Evolutionary conservation across 2,329 filamentous ascomycete genomes (phyloP), one percentile per base, ranked within the genome.

Genomic region (Fusarium sp.): DNA sequence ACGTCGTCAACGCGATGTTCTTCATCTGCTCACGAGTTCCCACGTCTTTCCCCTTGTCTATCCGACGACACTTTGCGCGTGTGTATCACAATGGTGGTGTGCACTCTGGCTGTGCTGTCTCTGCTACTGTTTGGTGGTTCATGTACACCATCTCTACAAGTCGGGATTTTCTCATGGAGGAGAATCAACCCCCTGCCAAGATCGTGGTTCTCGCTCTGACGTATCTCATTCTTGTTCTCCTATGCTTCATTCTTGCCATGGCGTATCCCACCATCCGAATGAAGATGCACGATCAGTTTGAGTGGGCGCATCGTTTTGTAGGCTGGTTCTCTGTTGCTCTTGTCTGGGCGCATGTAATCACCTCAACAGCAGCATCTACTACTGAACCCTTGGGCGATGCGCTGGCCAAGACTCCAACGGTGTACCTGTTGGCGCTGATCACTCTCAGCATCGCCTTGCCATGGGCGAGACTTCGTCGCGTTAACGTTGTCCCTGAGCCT

Each of bases 381-480:
- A n/a, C 39, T 13, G 67, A 43, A 2, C 40, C 64, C 0, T 15
- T 71, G 15, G 67, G 64, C 0, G 15, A 48, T 0, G 61, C 61
- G 0, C 15, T 71, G 11, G 60, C 51, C 3, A 53, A 47, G 29
- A 66, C 47, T 2, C 67, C 67, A 0, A 66, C 57, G 0, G 56
- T 71, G 2, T 70, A 66, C 27, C 11, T 70, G 1, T 25, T 63
- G 1, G 51, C 43, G 1, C 31, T 69, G 11, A 48, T 64, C 5
- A 58, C 68, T 2, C 37, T 70, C 11, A 57, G 67, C 11, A 66
- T 70, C 2, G 42, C 66, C 1, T 45, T 68, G 1, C 66, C 66
- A 7, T 94, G 91, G 91, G 75, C 88, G 0, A 82, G 86, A 45
- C 85, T 94, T 15, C 86, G 90, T 43, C 87, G 86, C 64, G 86